Evolutionary conservation across 305 asterid species (phyloP).

Genomic region (Solanum hybrid): DNA sequence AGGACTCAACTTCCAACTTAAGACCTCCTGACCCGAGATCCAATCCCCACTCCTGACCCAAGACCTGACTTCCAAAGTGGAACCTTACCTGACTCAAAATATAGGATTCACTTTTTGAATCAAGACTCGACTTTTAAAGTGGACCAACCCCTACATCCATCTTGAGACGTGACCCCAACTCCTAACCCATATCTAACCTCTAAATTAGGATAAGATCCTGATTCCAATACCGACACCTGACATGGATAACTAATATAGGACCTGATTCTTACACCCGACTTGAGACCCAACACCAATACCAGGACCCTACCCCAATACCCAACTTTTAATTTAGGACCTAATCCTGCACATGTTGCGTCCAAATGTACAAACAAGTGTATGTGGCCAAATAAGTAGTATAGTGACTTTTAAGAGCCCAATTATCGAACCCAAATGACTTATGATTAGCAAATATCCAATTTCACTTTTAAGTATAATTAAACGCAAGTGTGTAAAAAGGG

Average conservation of each 20-base stretch:
- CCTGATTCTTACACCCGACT: not conserved
- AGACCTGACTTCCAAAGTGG: not conserved
- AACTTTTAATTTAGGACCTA: not conserved
- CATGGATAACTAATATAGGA: not conserved
- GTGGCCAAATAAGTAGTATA: not conserved
- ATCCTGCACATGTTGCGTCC: not conserved
- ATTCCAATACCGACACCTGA: not conserved
- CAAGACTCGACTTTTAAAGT: not conserved
- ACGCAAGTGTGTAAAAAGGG: not conserved
- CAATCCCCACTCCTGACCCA: not conserved
- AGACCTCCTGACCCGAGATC: not conserved
- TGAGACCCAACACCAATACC: not conserved
- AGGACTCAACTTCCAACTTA: not conserved
- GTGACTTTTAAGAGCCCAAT: not conserved
- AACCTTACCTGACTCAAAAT: not conserved
- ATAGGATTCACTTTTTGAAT: not conserved
- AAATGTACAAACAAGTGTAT: not conserved
- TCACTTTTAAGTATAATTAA: not conserved
- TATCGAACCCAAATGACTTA: not conserved
- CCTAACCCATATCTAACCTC: not conserved
- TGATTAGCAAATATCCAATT: not conserved
- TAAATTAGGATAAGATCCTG: not conserved
- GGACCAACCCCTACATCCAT: not conserved
- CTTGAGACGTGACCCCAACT: not conserved
- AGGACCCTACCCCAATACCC: not conserved